These are phyloP conservation scores for Letharia lupina DNA, from an alignment of 495 filamentous ascomycete genomes.

Conservation along the genomic window DNA sequence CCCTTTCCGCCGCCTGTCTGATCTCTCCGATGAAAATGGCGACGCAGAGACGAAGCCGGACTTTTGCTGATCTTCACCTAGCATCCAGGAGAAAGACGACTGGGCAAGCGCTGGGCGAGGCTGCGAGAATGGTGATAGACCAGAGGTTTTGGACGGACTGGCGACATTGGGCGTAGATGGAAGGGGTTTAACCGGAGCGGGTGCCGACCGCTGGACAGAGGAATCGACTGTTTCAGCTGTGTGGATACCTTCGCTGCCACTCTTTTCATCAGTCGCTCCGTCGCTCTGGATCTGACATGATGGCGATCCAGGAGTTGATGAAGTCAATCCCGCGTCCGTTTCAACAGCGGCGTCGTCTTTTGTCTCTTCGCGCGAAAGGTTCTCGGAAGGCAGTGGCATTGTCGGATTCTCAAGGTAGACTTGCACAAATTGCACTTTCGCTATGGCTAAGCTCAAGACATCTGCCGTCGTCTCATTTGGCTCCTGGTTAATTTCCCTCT, in stretches of 20 bases:
- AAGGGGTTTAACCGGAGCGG: neutral
- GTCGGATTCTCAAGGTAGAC: conserved; percentile 61
- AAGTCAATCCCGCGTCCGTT: neutral
- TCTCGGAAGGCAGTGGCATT: conserved; percentile 44
- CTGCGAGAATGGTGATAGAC: conserved; percentile 18
- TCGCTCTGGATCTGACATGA: conserved; percentile 13
- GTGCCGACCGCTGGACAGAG: neutral
- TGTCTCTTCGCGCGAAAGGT: conserved; percentile 2
- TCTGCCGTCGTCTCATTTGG: conserved; percentile 35
- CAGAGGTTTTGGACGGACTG: conserved; percentile 12
- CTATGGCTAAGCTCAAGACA: conserved; percentile 55
- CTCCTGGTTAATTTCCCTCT: conserved; percentile 35
- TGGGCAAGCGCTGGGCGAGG: conserved; percentile 63
- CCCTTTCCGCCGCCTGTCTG: conserved; percentile 30
- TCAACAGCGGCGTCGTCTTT: neutral
- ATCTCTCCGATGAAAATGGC: conserved; percentile 42
- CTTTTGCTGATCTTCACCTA: conserved; percentile 49
- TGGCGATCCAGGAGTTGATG: neutral
- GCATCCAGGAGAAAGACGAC: conserved; percentile 93
- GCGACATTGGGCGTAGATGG: conserved; percentile 19
- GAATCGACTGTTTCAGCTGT: neutral
- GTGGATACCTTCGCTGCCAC: conserved; percentile 1
- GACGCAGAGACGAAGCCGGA: conserved; percentile 44
- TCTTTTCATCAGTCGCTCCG: conserved; percentile 27
- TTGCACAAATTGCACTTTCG: conserved; percentile 70